Evolutionary conservation across 192 early-diverging fungal genomes (phyloP).

Genomic region (Backusella circina): DNA sequence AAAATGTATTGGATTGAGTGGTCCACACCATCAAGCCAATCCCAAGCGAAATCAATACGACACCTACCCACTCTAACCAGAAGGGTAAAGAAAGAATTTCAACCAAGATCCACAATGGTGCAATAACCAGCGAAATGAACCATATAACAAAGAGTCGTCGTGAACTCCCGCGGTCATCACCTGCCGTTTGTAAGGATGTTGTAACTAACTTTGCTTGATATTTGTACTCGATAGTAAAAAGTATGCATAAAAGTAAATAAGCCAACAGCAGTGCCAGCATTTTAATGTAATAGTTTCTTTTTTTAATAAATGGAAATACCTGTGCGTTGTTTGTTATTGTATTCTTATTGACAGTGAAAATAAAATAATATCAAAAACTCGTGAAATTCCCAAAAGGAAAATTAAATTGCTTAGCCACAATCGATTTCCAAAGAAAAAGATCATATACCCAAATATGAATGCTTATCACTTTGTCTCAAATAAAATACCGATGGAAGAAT

Average conservation of each 20-base stretch:
- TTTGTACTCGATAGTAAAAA: background rate
- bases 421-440: background rate
- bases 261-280: background rate
- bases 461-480: background rate
- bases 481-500: background rate
- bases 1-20: slow-evolving; percentile 28
- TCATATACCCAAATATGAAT: background rate
- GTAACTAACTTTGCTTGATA: background rate
- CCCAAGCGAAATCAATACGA: slow-evolving; percentile 20
- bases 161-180: slow-evolving; percentile 27
- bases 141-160: slow-evolving; percentile 7
- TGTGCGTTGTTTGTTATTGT: background rate
- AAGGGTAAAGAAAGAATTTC: background rate
- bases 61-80: slow-evolving; percentile 24
- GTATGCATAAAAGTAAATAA: background rate
- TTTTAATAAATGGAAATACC: background rate
- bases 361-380: background rate
- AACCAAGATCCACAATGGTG: background rate
- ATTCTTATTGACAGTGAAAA: background rate
- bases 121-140: slow-evolving; percentile 1
- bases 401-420: background rate
- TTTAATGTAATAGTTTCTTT: background rate
- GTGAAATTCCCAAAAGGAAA: background rate
- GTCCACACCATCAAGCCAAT: slow-evolving; percentile 23
- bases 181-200: slow-evolving; percentile 17